These are phyloP conservation scores for Thinopyrum elongatum DNA, from an alignment of 176 grass and related monocot genomes.

Conservation along the genomic window DNA sequence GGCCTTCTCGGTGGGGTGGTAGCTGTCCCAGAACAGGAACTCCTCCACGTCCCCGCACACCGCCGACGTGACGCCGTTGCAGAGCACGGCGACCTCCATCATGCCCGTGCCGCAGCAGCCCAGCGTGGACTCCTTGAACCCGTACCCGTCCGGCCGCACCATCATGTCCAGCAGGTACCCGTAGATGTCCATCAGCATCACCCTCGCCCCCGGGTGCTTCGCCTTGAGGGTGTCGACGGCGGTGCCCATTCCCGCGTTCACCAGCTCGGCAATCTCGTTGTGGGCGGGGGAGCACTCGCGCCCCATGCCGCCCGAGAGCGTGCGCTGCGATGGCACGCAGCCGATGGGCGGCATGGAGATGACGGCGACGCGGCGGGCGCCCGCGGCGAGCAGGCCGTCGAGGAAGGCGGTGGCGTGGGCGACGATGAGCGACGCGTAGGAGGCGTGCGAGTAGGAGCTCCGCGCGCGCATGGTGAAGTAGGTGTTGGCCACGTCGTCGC, in stretches of 20 bases:
- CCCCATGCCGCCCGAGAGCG: conserved; percentile 38
- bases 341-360: conserved; percentile 79
- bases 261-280: conserved; percentile 55
- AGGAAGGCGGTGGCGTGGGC: conserved; percentile 1
- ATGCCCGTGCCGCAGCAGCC: conserved; percentile 15
- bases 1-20: too few relatives aligned
- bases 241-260: conserved; percentile 40
- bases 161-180: conserved; percentile 65
- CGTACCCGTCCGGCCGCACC: conserved; percentile 39
- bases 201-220: neutral
- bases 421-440: conserved; percentile 55
- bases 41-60: conserved; percentile 42
- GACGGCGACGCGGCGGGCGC: conserved; percentile 51
- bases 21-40: too few relatives aligned
- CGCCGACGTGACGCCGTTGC: conserved; percentile 52
- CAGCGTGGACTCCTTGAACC: conserved; percentile 50
- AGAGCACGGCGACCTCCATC: conserved; percentile 64
- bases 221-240: conserved; percentile 7
- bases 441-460: conserved; percentile 37
- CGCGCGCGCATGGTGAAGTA: neutral
- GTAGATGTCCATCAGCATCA: conserved; percentile 75
- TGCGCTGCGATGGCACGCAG: conserved; percentile 82
- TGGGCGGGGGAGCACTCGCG: conserved; percentile 44
- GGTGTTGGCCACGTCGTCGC: too few relatives aligned
- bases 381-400: conserved; percentile 36